Base-by-base conservation (phyloP, 2,329 filamentous ascomycete genomes). In the Leptographium flavum region DNA sequence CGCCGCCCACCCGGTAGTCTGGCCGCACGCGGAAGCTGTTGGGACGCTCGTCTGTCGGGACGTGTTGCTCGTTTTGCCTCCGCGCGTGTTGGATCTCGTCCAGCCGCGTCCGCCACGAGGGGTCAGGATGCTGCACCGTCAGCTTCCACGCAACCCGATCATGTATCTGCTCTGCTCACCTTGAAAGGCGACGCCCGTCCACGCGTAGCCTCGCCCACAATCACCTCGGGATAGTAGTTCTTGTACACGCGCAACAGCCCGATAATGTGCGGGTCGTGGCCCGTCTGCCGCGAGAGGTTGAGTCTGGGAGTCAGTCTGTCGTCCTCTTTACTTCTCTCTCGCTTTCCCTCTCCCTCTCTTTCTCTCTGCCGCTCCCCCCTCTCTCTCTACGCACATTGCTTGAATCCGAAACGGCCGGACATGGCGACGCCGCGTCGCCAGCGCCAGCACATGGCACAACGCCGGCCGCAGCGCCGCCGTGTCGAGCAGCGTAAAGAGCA, bases 201-300 rank as follows among this genome's bases (percentile, higher is more conserved):
- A 44, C 69, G 67, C 27, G 76, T 73, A 4, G 74, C 68, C 51
- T 82, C 81, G 21, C 81, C 83, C 14, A 90, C 73, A 48, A 93
- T 85, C 45, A 93, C 85, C 58, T 94, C 86, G 0, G 87, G 86
- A 55, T 90, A 93, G 60, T 90, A 93, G 58, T 90, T 86, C 58
- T 92, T 92, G 65, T 81, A 93, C n/a, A 90, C 77, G 45, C 82
- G 75, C 42, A 93, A 66, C 17, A 94, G 67, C 3, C 83, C 83
- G 32, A 83, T 70, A 31, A 94, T 65, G 43, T 79, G 73, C 41
- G 81, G 81, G 46, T 94, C 87, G 55, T 83, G 82, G 17, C 80
- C 81, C 5, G 69, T 73, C 55, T 77, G 73, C 37, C 76, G 63
- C 3, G 74, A 73, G 30, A 80, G 58, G 32, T 67, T 66, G 50